These are phyloP conservation scores for Fraxinus angustifolia DNA, from an alignment of 305 asterid genomes.

Conservation along the genomic window DNA sequence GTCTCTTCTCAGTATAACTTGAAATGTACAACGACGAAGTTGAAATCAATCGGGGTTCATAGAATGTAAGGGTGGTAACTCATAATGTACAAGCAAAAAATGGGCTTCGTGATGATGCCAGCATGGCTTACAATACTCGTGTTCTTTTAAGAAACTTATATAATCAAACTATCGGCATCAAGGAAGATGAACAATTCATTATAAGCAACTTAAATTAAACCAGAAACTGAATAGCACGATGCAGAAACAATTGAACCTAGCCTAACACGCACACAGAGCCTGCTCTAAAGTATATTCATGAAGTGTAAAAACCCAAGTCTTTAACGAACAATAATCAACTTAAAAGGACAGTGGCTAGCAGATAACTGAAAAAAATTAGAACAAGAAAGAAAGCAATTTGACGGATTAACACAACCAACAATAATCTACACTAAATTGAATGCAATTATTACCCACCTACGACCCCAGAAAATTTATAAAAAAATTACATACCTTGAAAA, in stretches of 20 bases:
- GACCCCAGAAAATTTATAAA: neutral
- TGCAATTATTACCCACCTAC: neutral
- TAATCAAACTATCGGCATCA: conserved; percentile 28
- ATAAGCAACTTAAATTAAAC: conserved; percentile 10
- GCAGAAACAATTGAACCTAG: neutral
- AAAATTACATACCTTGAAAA: too few species aligned
- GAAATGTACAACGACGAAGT: conserved; percentile 37
- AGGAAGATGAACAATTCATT: neutral
- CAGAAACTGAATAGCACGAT: neutral
- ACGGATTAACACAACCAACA: neutral
- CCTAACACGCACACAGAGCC: too few species aligned
- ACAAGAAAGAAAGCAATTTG: neutral
- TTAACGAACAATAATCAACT: neutral
- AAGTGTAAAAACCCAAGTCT: neutral
- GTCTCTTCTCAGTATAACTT: conserved; percentile 31
- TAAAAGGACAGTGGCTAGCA: neutral
- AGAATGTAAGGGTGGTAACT: conserved; percentile 44
- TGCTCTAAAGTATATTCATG: too few species aligned
- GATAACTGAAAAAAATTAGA: neutral
- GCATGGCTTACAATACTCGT: conserved; percentile 59
- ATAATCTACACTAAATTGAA: neutral
- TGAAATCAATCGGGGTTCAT: conserved; percentile 29
- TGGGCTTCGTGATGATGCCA: conserved; percentile 48
- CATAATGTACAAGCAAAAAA: conserved; percentile 49
- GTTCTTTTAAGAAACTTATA: conserved; percentile 17